Percentiles rank a stretch among this genome's conserved stretches.
Conservation (phyloP, 805 yeast species). For the Yamadazyma laniorum region DNA sequence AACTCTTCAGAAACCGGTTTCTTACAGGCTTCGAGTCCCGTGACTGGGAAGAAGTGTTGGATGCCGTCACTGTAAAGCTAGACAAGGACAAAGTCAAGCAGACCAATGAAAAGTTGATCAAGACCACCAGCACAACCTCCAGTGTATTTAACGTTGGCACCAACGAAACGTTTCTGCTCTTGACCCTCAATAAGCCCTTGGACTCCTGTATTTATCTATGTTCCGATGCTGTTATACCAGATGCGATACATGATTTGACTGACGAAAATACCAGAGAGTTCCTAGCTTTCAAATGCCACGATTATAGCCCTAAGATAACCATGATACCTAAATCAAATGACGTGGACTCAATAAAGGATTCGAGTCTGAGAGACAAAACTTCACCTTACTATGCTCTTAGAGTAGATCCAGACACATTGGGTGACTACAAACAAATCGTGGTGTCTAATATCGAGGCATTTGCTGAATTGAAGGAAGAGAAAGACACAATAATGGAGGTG, state of each 20-base stretch:
- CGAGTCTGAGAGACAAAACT: slow-evolving; percentile 4
- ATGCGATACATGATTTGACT: slow-evolving; percentile 1
- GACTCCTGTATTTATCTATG: slow-evolving; percentile 4
- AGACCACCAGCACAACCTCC: background rate
- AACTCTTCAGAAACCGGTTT: slow-evolving; percentile 43
- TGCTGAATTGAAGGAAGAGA: slow-evolving; percentile 3
- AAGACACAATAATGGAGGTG: background rate
- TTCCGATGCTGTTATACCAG: background rate
- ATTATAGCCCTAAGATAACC: background rate
- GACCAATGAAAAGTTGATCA: slow-evolving; percentile 14
- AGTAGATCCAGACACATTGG: slow-evolving; percentile 3
- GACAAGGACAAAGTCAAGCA: slow-evolving; percentile 9
- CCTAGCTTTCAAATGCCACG: slow-evolving; percentile 5
- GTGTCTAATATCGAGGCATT: slow-evolving; percentile 1
- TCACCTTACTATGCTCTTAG: slow-evolving; percentile 5
- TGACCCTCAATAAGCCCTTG: background rate
- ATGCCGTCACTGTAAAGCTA: background rate
- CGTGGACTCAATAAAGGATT: slow-evolving; percentile 7
- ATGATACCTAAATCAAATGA: slow-evolving; percentile 9
- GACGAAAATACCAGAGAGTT: slow-evolving; percentile 1
- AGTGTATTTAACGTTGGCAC: background rate
- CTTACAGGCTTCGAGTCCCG: slow-evolving; percentile 59
- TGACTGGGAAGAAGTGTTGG: background rate
- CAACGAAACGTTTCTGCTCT: slow-evolving; percentile 4
- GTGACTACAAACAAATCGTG: background rate